These are phyloP conservation scores for Colletotrichum magnum DNA, from an alignment of 2,329 filamentous ascomycete species.

Conservation along the genomic window DNA sequence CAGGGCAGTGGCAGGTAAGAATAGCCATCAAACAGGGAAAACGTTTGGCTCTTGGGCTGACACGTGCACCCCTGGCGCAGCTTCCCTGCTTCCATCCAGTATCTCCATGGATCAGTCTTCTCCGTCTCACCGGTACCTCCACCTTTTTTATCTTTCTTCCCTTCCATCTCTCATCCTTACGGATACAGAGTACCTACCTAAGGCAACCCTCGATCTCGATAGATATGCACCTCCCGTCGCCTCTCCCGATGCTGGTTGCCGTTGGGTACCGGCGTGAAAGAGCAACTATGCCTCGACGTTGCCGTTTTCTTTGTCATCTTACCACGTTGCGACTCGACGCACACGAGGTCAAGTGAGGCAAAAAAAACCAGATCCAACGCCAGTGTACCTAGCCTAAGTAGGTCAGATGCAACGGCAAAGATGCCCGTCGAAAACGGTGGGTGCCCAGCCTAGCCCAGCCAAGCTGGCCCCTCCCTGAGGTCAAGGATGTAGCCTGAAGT, in stretches of 20 bases:
- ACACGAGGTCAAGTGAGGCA: conserved; percentile 1
- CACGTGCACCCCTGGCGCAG: conserved; percentile 41
- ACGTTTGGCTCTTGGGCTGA: conserved; percentile 40
- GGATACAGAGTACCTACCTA: too few species aligned
- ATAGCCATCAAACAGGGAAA: conserved; percentile 33
- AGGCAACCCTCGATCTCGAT: too few species aligned
- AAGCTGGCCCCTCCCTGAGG: conserved; percentile 3
- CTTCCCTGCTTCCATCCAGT: conserved; percentile 14
- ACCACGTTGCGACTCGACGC: not conserved
- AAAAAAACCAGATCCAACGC: conserved; percentile 1
- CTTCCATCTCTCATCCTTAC: too few species aligned
- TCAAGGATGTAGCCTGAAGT: conserved; percentile 32
- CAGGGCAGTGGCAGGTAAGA: conserved; percentile 36
- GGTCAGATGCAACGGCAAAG: conserved; percentile 7
- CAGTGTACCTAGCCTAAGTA: too few species aligned
- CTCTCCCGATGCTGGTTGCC: not conserved
- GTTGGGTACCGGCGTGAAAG: not conserved
- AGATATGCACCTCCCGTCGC: not conserved
- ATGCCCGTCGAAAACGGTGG: conserved; percentile 25
- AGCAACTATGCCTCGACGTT: too few species aligned
- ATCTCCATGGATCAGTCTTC: not conserved
- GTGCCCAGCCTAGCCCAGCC: conserved; percentile 25
- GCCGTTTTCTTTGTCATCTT: not conserved
- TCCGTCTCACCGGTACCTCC: conserved; percentile 10
- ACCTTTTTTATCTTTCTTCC: not conserved